phyloP scores from a whole-genome alignment of 2,329 filamentous ascomycete species.

The Diaporthe velutina region DNA sequence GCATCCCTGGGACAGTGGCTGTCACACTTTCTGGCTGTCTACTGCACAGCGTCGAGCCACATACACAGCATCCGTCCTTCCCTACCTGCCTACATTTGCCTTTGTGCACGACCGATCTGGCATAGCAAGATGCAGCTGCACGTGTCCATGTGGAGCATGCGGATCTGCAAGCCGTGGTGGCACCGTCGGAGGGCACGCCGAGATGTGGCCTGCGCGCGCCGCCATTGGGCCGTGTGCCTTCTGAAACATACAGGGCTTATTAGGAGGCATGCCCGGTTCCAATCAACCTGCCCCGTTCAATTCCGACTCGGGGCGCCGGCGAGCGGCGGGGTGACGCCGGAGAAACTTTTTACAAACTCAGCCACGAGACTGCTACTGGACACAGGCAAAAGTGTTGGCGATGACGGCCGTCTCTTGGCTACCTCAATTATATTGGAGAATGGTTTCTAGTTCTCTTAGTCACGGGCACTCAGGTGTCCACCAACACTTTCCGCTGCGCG shows the following conservation, averaged over 20 bases:
- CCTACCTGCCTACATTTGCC: conserved; percentile 19
- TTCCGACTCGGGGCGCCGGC: conserved; percentile 29
- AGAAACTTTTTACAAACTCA: conserved; percentile 8
- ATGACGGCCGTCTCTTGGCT: neutral
- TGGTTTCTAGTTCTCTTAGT: neutral
- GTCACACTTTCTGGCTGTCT: neutral
- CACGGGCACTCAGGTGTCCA: neutral
- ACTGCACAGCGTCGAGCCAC: neutral
- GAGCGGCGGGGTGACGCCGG: conserved; percentile 17
- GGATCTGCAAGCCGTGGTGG: conserved; percentile 21
- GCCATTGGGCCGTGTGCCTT: conserved; percentile 29
- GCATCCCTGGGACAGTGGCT: neutral
- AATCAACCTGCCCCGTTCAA: conserved; percentile 31
- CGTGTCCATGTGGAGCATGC: conserved; percentile 19
- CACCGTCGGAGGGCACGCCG: conserved; percentile 32
- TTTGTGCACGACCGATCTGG: conserved; percentile 26
- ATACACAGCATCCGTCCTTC: neutral
- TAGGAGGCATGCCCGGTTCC: conserved; percentile 31
- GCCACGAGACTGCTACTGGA: conserved; percentile 32
- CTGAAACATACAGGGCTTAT: conserved; percentile 28
- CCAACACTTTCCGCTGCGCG: neutral
- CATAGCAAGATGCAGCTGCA: conserved; percentile 30
- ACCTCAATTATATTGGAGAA: conserved; percentile 1
- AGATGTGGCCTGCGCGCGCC: conserved; percentile 25
- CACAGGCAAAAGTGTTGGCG: neutral